Evolutionary conservation across 768 basidiomycete species (phyloP).

Genomic region (Exsudoporus frostii): DNA sequence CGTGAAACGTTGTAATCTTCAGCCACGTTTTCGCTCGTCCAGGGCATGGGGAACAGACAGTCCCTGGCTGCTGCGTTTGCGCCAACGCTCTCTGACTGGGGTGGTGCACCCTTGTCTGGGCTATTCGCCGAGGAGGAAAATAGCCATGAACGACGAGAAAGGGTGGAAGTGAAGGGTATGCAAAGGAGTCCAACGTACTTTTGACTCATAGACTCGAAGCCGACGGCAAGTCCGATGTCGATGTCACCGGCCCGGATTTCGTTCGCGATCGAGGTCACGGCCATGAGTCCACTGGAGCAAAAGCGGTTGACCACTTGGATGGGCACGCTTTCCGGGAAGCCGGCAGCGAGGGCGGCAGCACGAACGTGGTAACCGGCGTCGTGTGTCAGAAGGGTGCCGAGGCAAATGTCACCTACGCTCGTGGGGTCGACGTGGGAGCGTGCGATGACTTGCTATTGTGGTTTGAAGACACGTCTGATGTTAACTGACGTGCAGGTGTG

Average conservation of each 20-base stretch:
- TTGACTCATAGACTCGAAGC: conserved; percentile 84
- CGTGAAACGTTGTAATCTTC: conserved; percentile 67
- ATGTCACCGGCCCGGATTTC: conserved; percentile 77
- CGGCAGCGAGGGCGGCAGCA: conserved; percentile 73
- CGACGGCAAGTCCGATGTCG: conserved; percentile 74
- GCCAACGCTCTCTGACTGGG: conserved; percentile 60
- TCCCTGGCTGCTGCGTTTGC: conserved; percentile 55
- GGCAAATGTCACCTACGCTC: conserved; percentile 72
- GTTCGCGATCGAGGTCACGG: conserved; percentile 72
- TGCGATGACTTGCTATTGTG: conserved; percentile 50
- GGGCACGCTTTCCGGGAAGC: conserved; percentile 72
- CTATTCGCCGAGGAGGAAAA: conserved; percentile 31
- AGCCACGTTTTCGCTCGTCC: conserved; percentile 88
- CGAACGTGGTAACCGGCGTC: conserved; percentile 69
- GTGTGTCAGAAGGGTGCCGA: conserved; percentile 71
- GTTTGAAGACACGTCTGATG: not conserved
- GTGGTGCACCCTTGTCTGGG: conserved; percentile 59
- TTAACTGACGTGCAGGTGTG: not conserved
- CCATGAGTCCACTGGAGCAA: conserved; percentile 86
- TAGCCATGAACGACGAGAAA: not conserved
- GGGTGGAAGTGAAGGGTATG: not conserved
- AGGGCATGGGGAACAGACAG: conserved; percentile 75
- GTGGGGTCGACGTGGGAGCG: conserved; percentile 59
- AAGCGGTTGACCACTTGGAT: conserved; percentile 75
- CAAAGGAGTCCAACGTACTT: conserved; percentile 42